phyloP scores from a whole-genome alignment of 2,329 filamentous ascomycete species.

The Mycosphaerelloides madeirae region DNA sequence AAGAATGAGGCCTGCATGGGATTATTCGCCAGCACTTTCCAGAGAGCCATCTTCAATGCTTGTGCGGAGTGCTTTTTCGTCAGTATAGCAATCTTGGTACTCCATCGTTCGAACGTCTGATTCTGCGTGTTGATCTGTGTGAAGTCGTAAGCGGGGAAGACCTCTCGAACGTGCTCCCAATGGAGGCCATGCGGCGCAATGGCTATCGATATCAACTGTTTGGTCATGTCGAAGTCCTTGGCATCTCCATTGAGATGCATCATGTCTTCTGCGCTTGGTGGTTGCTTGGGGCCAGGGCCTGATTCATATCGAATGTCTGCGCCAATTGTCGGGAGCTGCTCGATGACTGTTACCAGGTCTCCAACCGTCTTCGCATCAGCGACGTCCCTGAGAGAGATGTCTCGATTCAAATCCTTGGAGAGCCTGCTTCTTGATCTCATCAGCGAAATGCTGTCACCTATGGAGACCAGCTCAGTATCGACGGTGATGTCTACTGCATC shows the following conservation, averaged over 20 bases:
- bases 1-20: too few species aligned
- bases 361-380: slow-evolving; percentile 3
- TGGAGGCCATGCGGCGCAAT: background rate
- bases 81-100: background rate
- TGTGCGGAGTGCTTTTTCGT: too few species aligned
- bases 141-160: background rate
- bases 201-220: background rate
- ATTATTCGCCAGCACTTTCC: background rate
- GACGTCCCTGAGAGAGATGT: slow-evolving; percentile 1
- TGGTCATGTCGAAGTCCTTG: background rate
- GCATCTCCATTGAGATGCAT: background rate
- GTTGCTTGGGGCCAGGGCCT: too few species aligned
- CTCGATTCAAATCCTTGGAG: background rate
- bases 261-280: background rate
- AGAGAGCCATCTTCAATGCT: background rate
- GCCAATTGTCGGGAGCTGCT: too few species aligned
- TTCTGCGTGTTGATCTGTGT: background rate
- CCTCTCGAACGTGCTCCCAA: background rate
- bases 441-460: slow-evolving; percentile 9
- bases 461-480: background rate
- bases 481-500: background rate
- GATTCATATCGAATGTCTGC: too few species aligned
- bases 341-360: slow-evolving; percentile 2
- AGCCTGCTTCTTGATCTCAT: slow-evolving; percentile 7
- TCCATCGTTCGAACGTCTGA: background rate